Percentiles rank a stretch among this genome's conserved stretches.
Conservation (phyloP, 2,329 filamentous ascomycete species). For the Catunica adiposa region DNA sequence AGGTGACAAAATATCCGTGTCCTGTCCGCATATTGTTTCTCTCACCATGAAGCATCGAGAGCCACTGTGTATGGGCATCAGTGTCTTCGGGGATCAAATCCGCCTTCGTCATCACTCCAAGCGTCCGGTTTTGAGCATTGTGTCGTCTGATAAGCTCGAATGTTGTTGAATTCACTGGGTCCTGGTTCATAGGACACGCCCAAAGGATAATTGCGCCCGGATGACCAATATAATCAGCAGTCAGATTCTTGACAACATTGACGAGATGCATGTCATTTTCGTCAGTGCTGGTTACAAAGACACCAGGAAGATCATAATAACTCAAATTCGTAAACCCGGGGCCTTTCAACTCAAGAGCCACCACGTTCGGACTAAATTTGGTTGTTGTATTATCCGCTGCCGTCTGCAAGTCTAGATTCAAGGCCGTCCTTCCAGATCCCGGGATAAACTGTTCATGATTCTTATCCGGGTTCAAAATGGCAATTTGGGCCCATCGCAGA, state of each 20-base stretch:
- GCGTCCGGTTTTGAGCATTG: constrained; percentile 40
- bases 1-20: constrained; percentile 66
- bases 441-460: constrained; percentile 39
- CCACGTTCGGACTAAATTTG: constrained; percentile 68
- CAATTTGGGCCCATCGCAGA: constrained; percentile 59
- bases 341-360: constrained; percentile 58
- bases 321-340: constrained; percentile 56
- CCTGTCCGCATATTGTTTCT: constrained; percentile 40
- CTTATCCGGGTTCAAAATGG: constrained; percentile 51
- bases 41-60: constrained; percentile 43
- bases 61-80: constrained; percentile 37
- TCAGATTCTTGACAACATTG: constrained; percentile 53
- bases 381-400: constrained; percentile 33
- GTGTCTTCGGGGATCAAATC: constrained; percentile 45
- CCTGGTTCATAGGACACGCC: constrained; percentile 60
- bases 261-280: constrained; percentile 52
- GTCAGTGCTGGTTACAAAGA: constrained; percentile 54
- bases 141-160: constrained; percentile 45
- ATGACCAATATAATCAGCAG: constrained; percentile 51
- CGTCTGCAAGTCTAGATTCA: constrained; percentile 21
- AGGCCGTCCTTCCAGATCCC: constrained; percentile 25
- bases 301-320: constrained; percentile 73
- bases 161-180: constrained; percentile 59
- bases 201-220: constrained; percentile 60
- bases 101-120: constrained; percentile 73